These are phyloP conservation scores for Aspergillus sclerotioniger DNA, from an alignment of 495 filamentous ascomycete genomes.

Conservation along the genomic window DNA sequence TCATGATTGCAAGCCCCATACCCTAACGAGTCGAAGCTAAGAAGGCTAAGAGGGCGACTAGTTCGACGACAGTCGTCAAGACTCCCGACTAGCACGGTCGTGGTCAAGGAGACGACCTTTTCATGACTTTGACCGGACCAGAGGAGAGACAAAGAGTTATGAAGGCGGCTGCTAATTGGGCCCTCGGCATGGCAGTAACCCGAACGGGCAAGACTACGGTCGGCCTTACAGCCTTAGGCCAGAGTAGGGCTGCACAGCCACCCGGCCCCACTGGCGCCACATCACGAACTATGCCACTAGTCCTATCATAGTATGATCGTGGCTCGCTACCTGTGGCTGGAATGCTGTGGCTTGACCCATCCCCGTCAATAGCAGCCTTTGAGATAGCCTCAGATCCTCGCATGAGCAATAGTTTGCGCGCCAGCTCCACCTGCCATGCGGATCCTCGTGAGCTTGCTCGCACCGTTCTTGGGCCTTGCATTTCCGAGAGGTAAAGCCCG, in stretches of 20 bases:
- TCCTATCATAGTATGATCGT: slow-evolving; percentile 11
- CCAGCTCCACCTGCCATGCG: slow-evolving; percentile 17
- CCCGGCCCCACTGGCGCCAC: slow-evolving; percentile 11
- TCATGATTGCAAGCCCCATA: too few relatives aligned
- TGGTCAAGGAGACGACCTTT: too few relatives aligned
- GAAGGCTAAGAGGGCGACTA: too few relatives aligned
- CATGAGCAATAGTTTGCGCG: slow-evolving; percentile 10
- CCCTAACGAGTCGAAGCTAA: too few relatives aligned
- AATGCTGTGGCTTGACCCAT: slow-evolving; percentile 27
- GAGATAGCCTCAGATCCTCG: slow-evolving; percentile 20
- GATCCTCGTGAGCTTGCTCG: slow-evolving; percentile 17
- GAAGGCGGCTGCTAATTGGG: too few relatives aligned
- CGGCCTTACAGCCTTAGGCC: slow-evolving; percentile 8
- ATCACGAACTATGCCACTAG: slow-evolving; percentile 16
- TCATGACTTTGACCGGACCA: too few relatives aligned
- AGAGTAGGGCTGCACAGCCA: slow-evolving; percentile 20
- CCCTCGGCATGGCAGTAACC: too few relatives aligned
- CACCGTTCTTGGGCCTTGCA: slow-evolving; percentile 6
- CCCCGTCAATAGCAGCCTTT: slow-evolving; percentile 11
- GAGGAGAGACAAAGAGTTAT: too few relatives aligned
- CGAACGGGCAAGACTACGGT: too few relatives aligned
- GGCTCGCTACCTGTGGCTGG: slow-evolving; percentile 21
- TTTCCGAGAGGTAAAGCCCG: slow-evolving; percentile 8
- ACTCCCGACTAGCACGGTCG: too few relatives aligned
- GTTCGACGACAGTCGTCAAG: too few relatives aligned